Evolutionary conservation across 228 moss, liverwort and hornwort genomes (phyloP), one percentile per base, ranked within the genome.

Genomic region (Sphagnum magellanicum): DNA sequence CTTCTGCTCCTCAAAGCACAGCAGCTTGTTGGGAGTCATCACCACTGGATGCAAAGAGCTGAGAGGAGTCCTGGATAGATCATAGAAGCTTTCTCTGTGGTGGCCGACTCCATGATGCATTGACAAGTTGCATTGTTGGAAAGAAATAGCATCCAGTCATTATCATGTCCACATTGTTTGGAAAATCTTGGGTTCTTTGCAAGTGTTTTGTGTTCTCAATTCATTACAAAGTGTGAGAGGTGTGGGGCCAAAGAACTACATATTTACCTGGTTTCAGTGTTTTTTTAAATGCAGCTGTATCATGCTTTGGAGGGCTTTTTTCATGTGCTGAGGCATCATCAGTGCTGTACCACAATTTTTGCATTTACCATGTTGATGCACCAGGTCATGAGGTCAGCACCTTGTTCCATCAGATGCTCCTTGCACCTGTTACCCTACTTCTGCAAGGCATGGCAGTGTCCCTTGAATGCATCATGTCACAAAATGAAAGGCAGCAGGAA

Each of bases 241-340:
- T 55, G 55, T 55, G 8, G 55, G 9, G 9, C 55, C 55, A 55
- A 12, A 55, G 55, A 4, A 55, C 9, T 12, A 4, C 8, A 55
- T 12, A 55, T 8, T 12, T 55, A 12, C 8, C 12, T 10, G 73
- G 4, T 52, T 3, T 13, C 66, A 57, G 14, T 50, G 8, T n/a
- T 77, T 52, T 63, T 48, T 11, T 14, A 49, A 63, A 65, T 74
- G 51, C 83, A 96, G 93, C 89, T 72, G 76, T 82, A n/a, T 83
- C 91, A 6, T 96, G 93, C 70, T 96, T 89, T 72, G 90, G 93
- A 67, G 89, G 89, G 1, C 80, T 96, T 6, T 91, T 94, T 61
- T 89, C 91, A 0, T 89, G 89, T 60, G 87, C 91, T 0, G 94
- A 94, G 76, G 94, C 94, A 3, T 84, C 94, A n/a, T 87, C 89